Evolutionary conservation across 352 stramenopile genomes (phyloP), one percentile per base, ranked within the genome.

Genomic region (Phytophthora sp.): DNA sequence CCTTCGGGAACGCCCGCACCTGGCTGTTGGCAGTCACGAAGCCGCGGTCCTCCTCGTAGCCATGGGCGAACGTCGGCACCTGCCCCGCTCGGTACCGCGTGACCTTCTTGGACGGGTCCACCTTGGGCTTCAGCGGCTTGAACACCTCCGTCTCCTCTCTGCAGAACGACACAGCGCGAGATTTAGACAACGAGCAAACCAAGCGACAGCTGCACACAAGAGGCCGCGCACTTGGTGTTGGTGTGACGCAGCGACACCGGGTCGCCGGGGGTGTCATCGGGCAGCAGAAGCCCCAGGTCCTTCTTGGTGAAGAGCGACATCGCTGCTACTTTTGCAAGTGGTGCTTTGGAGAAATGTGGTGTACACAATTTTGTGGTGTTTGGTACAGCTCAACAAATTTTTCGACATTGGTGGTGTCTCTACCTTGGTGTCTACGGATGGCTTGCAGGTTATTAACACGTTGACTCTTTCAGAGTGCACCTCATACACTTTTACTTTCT

Each of bases 261-360:
- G 45, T 96, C 87, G 3, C 84, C 87, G 0, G 88, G 82, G 10
- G 79, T 77, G 67, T 94, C 84, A 54, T 96, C 88, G 17, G 86
- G 88, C 42, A 96, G 78, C 50, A 94, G 61, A 11, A 93, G 59
- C 32, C 77, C 88, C 32, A 96, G 60, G 67, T 96, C 88, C 56
- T 94, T 94, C 77, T 96, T 96, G 54, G 77, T 91, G 73, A 96
- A 96, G 46, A 91, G 76, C 59, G 84, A 77, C 88, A 96, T 94
- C 5, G 17, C 13, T 10, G 17, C 15, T n/a, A n/a, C n/a, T n/a
- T n/a, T n/a, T n/a, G n/a, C n/a, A n/a, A n/a, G n/a, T n/a, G n/a
- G n/a, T n/a, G n/a, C n/a, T n/a, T n/a, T n/a, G n/a, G n/a, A n/a
- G n/a, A n/a, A n/a, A n/a, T n/a, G n/a, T n/a, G n/a, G n/a, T n/a